A percentile compares a stretch with the other conserved stretches of the same genome.
These are phyloP conservation scores for Pelargonium citronellum DNA, from an alignment of 441 rosid genomes.

Conservation along the genomic window DNA sequence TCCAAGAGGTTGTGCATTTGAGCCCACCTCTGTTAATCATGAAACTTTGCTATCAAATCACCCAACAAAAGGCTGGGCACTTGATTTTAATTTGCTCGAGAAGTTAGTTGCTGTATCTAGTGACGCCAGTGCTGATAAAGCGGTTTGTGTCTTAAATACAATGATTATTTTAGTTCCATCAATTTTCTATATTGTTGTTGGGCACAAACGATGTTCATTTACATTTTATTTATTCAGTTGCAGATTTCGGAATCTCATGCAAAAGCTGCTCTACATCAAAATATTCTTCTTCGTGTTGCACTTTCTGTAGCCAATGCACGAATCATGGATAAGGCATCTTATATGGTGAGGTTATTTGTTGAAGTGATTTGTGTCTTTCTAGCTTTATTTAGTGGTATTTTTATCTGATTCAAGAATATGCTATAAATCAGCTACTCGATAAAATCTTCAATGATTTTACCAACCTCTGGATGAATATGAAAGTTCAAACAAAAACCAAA, in stretches of 20 bases:
- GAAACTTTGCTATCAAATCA: conserved; percentile 30
- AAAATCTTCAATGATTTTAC: conserved; percentile 54
- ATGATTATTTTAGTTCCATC: background rate
- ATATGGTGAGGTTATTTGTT: conserved; percentile 43
- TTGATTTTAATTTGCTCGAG: conserved; percentile 50
- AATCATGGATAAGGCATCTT: conserved; percentile 54
- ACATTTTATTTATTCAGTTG: conserved; percentile 7
- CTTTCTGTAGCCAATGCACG: conserved; percentile 51
- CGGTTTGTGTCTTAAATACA: conserved; percentile 25
- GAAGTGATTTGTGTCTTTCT: background rate
- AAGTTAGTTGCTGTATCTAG: conserved; percentile 51
- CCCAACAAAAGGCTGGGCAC: conserved; percentile 37
- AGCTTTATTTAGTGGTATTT: conserved; percentile 9
- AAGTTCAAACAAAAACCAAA: conserved; percentile 55
- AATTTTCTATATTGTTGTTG: background rate
- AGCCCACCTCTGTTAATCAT: conserved; percentile 29
- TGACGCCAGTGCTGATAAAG: conserved; percentile 39
- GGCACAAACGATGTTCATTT: background rate
- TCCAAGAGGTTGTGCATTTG: conserved; percentile 45
- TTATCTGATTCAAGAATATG: conserved; percentile 26
- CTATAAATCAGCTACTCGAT: conserved; percentile 55
- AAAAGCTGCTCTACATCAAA: conserved; percentile 51
- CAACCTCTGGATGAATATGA: conserved; percentile 71
- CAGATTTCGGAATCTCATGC: conserved; percentile 50
- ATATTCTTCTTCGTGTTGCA: conserved; percentile 59